These are phyloP conservation scores for Pistacia vera DNA, from an alignment of 345 rosid genomes.

Conservation along the genomic window DNA sequence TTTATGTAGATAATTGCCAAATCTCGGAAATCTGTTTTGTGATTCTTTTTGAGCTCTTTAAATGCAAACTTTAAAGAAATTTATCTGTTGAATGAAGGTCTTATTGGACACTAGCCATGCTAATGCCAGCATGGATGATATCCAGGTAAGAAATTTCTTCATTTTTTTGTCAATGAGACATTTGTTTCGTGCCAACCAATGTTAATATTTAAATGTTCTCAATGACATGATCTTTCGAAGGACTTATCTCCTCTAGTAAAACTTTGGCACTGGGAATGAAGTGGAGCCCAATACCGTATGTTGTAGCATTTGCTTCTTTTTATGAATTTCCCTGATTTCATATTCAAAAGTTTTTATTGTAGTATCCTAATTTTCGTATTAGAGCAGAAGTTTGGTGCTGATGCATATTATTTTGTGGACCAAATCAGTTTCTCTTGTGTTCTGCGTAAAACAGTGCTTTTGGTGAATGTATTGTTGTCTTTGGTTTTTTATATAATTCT, in stretches of 20 bases:
- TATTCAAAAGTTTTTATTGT: background rate
- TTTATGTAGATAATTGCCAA: conserved; percentile 12
- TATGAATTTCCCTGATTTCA: background rate
- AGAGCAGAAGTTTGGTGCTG: background rate
- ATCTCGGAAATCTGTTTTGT: conserved; percentile 9
- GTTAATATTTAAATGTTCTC: background rate
- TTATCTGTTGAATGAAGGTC: conserved; percentile 53
- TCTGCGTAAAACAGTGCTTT: background rate
- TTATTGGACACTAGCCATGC: conserved; percentile 61
- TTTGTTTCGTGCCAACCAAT: conserved; percentile 16
- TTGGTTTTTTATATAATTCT: background rate
- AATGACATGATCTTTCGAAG: conserved; percentile 33
- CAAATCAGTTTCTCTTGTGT: background rate
- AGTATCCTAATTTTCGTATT: background rate
- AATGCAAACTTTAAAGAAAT: conserved; percentile 21
- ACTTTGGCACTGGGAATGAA: conserved; percentile 64
- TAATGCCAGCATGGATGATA: conserved; percentile 67
- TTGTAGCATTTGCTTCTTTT: conserved; percentile 12
- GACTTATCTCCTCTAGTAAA: conserved; percentile 86
- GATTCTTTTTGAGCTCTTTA: background rate
- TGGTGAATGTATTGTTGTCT: background rate
- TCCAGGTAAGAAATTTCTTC: conserved; percentile 55
- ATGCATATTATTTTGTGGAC: background rate
- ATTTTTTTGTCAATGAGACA: conserved; percentile 5
- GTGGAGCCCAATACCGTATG: conserved; percentile 85